A percentile compares a stretch with the other conserved stretches of the same genome.
Conservation (phyloP, 2,329 filamentous ascomycete genomes). For the Lasiodiplodia theobromae region DNA sequence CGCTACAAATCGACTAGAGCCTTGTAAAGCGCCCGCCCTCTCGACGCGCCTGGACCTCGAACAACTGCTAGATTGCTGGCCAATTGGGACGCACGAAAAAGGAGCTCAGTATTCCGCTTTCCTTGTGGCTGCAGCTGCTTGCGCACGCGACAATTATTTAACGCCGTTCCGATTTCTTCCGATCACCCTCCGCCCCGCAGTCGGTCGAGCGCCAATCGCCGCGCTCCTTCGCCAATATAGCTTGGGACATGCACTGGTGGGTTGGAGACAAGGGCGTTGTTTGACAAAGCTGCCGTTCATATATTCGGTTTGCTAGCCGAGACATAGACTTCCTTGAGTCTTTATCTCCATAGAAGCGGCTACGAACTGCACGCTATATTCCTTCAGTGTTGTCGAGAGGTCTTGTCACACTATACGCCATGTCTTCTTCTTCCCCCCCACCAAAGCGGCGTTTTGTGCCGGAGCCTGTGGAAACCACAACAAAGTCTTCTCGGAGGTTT, state of each 20-base stretch:
- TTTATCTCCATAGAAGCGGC: background rate
- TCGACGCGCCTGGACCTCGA: background rate
- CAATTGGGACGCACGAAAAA: conserved; percentile 6
- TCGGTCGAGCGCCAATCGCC: conserved; percentile 21
- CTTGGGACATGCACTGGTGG: conserved; percentile 29
- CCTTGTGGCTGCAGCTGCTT: conserved; percentile 20
- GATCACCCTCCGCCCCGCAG: conserved; percentile 16
- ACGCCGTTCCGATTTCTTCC: conserved; percentile 27
- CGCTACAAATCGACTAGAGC: background rate
- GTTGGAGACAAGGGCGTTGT: conserved; percentile 28
- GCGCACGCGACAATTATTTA: conserved; percentile 11
- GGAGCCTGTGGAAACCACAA: conserved; percentile 44
- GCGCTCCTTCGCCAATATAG: conserved; percentile 25
- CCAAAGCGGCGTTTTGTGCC: conserved; percentile 45
- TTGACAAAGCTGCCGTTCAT: conserved; percentile 5
- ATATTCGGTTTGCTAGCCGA: background rate
- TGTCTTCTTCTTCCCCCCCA: conserved; percentile 41
- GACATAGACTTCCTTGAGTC: conserved; percentile 5
- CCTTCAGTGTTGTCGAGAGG: background rate
- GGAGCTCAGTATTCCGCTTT: background rate
- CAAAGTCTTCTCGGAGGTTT: conserved; percentile 38
- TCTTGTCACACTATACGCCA: conserved; percentile 32
- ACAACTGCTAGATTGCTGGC: background rate
- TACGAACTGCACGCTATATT: conserved; percentile 5
- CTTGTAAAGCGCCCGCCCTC: background rate